Conservation (phyloP, 441 rosid genomes). For the Adansonia gregorii region DNA sequence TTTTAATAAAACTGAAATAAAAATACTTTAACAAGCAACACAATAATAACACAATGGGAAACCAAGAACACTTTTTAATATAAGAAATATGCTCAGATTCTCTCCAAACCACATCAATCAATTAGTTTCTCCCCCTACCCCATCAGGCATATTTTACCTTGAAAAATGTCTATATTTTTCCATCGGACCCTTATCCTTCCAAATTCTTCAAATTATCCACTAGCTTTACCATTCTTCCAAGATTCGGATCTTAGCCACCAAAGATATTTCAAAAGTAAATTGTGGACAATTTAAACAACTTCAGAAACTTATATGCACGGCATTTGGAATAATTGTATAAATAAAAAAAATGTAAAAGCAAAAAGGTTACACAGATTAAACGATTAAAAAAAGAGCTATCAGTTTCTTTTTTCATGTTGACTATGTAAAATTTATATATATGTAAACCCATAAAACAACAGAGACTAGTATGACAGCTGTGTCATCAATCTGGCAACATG, state of each 20-base stretch:
- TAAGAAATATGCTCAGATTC: not conserved
- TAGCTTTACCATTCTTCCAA: not conserved
- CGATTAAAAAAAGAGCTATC: not conserved
- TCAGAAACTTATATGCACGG: not conserved
- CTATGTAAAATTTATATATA: not conserved
- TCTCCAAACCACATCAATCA: not conserved
- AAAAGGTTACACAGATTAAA: not conserved
- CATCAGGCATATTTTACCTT: not conserved
- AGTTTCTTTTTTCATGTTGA: conserved; percentile 22
- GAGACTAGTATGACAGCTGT: not conserved
- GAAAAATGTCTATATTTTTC: not conserved
- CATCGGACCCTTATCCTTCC: not conserved
- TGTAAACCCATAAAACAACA: not conserved
- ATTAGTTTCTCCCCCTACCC: not conserved
- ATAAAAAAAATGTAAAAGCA: not conserved
- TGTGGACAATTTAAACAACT: not conserved
- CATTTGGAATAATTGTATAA: not conserved
- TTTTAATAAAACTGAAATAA: not conserved
- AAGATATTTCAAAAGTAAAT: not conserved
- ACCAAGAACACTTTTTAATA: not conserved
- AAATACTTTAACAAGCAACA: not conserved
- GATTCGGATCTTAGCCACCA: not conserved
- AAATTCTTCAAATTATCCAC: not conserved
- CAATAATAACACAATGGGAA: not conserved
- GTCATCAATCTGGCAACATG: not conserved